phyloP scores from a whole-genome alignment of 176 grass and related monocot species.

The Canna indica region DNA sequence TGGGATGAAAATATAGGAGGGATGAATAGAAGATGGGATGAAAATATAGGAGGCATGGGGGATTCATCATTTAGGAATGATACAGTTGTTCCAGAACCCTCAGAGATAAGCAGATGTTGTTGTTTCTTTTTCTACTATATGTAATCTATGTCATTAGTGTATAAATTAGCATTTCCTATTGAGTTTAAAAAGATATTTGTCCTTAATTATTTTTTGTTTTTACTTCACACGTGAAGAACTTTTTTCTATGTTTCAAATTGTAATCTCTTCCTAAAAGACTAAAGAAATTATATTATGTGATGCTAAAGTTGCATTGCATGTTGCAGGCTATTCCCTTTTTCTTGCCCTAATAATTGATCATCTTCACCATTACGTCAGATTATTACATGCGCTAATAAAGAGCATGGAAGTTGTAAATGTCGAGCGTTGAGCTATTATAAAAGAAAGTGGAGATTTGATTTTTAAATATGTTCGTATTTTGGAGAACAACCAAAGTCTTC shows the following conservation, averaged over 20 bases:
- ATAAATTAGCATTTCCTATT: background rate
- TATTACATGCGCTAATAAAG: background rate
- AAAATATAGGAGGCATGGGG: no score
- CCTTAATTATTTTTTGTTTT: background rate
- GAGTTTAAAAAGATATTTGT: background rate
- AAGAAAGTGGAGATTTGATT: slow-evolving; percentile 65
- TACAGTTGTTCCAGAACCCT: no score
- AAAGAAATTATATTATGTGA: background rate
- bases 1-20: no score
- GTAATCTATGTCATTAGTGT: background rate
- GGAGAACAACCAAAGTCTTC: slow-evolving; percentile 52
- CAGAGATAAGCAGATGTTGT: no score
- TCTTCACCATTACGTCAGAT: slow-evolving; percentile 5
- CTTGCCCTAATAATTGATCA: slow-evolving; percentile 3
- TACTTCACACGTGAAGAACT: background rate
- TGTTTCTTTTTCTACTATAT: background rate
- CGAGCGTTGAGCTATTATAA: slow-evolving; percentile 37
- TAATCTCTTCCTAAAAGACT: background rate
- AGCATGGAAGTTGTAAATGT: slow-evolving; percentile 24
- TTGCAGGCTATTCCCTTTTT: slow-evolving; percentile 9
- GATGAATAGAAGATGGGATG: no score
- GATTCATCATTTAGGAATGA: no score
- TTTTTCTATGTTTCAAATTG: background rate
- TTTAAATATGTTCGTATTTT: slow-evolving; percentile 54
- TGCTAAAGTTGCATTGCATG: background rate